Conservation (phyloP, 2,329 filamentous ascomycete species). For the Raffaelea albimanens region DNA sequence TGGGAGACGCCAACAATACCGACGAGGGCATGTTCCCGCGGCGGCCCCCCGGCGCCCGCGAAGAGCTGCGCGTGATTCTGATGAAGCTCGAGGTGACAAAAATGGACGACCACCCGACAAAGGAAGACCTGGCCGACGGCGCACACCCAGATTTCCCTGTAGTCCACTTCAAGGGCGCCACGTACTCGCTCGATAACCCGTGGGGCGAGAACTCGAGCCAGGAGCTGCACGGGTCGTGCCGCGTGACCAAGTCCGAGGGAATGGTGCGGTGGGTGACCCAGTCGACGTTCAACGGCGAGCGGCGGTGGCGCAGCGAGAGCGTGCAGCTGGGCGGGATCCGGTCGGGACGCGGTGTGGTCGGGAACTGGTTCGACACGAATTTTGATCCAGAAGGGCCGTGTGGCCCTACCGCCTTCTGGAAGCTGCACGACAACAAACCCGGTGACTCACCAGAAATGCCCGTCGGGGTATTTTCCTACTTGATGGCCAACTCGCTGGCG, state of each 20-base stretch:
- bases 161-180: conserved; percentile 58
- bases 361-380: conserved; percentile 73
- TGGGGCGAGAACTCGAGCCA: conserved; percentile 64
- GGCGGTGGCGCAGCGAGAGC: conserved; percentile 68
- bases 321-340: conserved; percentile 61
- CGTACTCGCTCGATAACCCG: conserved; percentile 50
- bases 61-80: conserved; percentile 61
- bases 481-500: conserved; percentile 4
- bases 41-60: conserved; percentile 47
- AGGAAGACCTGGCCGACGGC: conserved; percentile 44
- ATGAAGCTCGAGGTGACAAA: conserved; percentile 56
- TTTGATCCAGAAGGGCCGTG: conserved; percentile 57
- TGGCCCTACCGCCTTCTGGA: conserved; percentile 72
- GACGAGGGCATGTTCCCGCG: conserved; percentile 34
- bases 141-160: conserved; percentile 50
- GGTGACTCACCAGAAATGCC: background rate
- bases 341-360: conserved; percentile 58
- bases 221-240: conserved; percentile 54
- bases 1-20: conserved; percentile 20
- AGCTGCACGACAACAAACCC: conserved; percentile 31
- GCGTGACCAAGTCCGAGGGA: conserved; percentile 59
- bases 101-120: conserved; percentile 26
- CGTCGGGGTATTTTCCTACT: background rate
- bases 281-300: conserved; percentile 53
- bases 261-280: conserved; percentile 61